Evolutionary conservation across 2,329 filamentous ascomycete genomes (phyloP), one percentile per base, ranked within the genome.

Genomic region (Diplodia seriata): DNA sequence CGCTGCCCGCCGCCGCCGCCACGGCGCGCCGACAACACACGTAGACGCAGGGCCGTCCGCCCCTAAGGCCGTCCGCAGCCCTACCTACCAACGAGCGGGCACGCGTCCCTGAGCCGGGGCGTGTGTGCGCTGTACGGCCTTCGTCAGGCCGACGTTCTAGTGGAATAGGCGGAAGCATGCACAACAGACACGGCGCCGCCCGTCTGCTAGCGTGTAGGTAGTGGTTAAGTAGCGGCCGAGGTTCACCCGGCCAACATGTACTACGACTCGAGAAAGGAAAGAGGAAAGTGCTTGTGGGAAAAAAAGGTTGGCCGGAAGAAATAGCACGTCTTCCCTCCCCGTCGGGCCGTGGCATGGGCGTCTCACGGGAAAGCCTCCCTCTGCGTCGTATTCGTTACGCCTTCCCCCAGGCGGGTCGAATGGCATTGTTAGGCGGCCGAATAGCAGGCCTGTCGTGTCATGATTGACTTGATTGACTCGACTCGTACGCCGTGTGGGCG

Each of bases 341-440:
- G 26, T n/a, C 26, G 14, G 31, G 59, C 59, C 59, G 33, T 18
- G 47, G 23, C n/a, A 51, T 49, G 57, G 20, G 56, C 23, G 56
- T 47, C 23, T 47, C 23, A n/a, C 43, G 47, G 59, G 11, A 51
- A 50, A 51, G 51, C 59, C 59, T 47, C 47, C 47, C 26, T 63
- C 59, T 23, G n/a, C 47, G 50, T 63, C 59, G 59, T 63, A 63
- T 63, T 63, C 59, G 59, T 50, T 20, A 51, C 29, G 43, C 47
- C 6, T 63, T 63, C 47, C 59, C 47, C 43, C 7, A 63, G 51
- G 9, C 18, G 59, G 59, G 26, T 18, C 7, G 12, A 31, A 51
- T 51, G 43, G 15, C 47, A 31, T 63, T 18, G 29, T 47, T 20
- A n/a, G 43, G 26, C 53, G 53, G 40, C 31, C 26, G 56, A 26